Base-by-base conservation (phyloP, 768 basidiomycete genomes). In the Psilocybe azurescens region DNA sequence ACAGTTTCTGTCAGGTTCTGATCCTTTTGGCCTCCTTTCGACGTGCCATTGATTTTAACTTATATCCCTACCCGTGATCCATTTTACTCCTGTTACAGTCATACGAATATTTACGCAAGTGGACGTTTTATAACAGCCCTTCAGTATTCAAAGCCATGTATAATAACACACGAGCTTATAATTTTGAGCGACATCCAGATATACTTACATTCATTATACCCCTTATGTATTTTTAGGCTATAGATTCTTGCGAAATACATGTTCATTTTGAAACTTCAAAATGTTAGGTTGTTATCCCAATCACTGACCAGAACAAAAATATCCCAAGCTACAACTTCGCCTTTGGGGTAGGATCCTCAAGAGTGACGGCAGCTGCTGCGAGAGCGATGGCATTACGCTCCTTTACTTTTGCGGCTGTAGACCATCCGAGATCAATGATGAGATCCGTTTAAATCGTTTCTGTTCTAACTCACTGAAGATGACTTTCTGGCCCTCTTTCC, bases 401-500 rank as follows among this genome's bases (percentile, higher is more conserved):
- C 77, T 97, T 97, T 38, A 93, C 91, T 76, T 94, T 97, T 28
- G 89, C 86, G 55, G 79, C 96, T 98, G 70, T 6, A 39, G 16
- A 30, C 16, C 2, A 36, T 14, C 41, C 5, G 20, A 24, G 50
- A 20, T 16, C 59, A 49, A 18, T 8, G 30, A 2, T 20, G 11
- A 20, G 5, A n/a, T 46, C 6, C 11, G 20, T 28, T 10, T 20
- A 32, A 5, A 8, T 33, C 16, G n/a, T 5, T 5, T 1, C 30
- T 28, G 10, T 20, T 30, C 60, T 46, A n/a, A 84, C 94, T 73
- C 68, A 97, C 95, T 80, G 75, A 99, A 99, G 53, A 98, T 88
- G 58, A 99, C 89, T 77, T 89, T 97, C 63, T 83, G 75, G 2
- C 90, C 93, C 68, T 97, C 95, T 74, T 95, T 97, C 97, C 97